phyloP scores from a whole-genome alignment of 768 basidiomycete genomes.

The Psilocybe subaeruginosa region DNA sequence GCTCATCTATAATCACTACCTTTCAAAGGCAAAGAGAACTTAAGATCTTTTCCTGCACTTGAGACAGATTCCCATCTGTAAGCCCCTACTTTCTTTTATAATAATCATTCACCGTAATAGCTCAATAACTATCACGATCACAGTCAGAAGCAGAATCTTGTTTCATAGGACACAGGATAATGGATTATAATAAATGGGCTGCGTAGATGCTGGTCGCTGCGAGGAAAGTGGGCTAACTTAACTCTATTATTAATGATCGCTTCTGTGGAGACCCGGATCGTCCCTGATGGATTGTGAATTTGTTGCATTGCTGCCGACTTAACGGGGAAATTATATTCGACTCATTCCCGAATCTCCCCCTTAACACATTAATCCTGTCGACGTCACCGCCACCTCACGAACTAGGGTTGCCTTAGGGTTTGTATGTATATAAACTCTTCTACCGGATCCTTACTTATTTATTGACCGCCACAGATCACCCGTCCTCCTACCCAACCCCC shows the following conservation, averaged over 20 bases:
- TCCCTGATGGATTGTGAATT: conserved; percentile 11
- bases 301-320: conserved; percentile 8
- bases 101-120: too few relatives aligned
- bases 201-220: not conserved
- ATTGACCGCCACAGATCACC: not conserved
- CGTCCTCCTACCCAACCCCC: not conserved
- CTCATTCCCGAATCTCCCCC: conserved; percentile 10
- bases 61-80: conserved; percentile 3
- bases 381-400: conserved; percentile 31
- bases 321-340: conserved; percentile 11
- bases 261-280: conserved; percentile 19
- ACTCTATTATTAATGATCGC: conserved; percentile 14
- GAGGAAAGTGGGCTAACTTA: not conserved
- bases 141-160: not conserved
- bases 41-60: not conserved
- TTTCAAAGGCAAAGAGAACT: not conserved
- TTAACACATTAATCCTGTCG: conserved; percentile 22
- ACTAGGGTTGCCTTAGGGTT: conserved; percentile 1
- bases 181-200: not conserved
- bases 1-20: not conserved
- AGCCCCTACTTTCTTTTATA: not conserved
- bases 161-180: not conserved
- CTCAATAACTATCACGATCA: conserved; percentile 1
- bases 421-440: conserved; percentile 9
- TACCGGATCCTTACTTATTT: conserved; percentile 3